Evolutionary conservation across 2,329 filamentous ascomycete genomes (phyloP), one percentile per base, ranked within the genome.

Genomic region (Cladosporium austrohemisphaericum): DNA sequence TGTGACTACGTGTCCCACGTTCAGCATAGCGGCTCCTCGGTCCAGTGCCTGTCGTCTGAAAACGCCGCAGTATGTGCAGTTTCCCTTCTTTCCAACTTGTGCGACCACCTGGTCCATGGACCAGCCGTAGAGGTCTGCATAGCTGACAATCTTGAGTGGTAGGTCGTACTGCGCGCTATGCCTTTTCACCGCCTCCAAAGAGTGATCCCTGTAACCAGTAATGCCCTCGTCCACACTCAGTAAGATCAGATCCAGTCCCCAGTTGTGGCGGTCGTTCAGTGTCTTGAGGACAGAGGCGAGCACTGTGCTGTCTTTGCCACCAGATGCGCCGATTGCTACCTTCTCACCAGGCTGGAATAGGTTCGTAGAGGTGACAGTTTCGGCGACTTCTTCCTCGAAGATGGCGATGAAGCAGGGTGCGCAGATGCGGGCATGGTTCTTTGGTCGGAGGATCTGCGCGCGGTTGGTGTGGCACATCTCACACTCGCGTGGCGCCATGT

Each of bases 71-170:
- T 98, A 98, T 23, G 94, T 98, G 77, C 93, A 98, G 69, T 98
- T 98, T 23, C 92, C 91, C 69, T 96, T 97, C 73, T 96, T 97
- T 11, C 93, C 93, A 43, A 98, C 87, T 40, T 92, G 88, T 61
- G 91, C 87, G 3, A 98, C 94, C 8, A 98, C 93, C 64, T 97
- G 89, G 64, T 98, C 93, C 93, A 98, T 98, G 1, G 91, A 96
- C 93, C 93, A 98, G 7, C 92, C 93, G 66, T 98, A 98, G 8
- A 98, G 75, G 62, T 96, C 87, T 47, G 85, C 85, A 62, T 98
- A 98, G 41, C 92, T 90, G 41, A 98, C 82, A 49, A 98, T 95
- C 60, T 89, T 88, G 41, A 98, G 73, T 0, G 87, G 83, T 85
- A 98, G 94, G 1, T 85, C 83, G 70, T 97, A 96, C 68, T 97